These are phyloP conservation scores for Aspergillus cavernicola DNA, from an alignment of 495 filamentous ascomycete genomes.

Conservation along the genomic window DNA sequence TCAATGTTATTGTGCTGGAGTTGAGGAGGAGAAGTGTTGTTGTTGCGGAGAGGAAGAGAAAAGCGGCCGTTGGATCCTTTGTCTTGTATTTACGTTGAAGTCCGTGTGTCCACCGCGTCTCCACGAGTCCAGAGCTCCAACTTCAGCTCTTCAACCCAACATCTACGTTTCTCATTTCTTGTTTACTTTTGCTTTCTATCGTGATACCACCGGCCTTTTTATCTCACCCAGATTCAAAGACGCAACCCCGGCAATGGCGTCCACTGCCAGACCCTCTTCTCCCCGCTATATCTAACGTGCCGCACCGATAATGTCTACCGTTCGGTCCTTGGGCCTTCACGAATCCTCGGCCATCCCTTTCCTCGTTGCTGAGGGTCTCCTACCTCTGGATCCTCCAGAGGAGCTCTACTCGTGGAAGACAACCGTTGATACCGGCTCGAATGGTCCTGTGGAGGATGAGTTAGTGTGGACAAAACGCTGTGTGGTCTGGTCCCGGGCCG, in stretches of 20 bases:
- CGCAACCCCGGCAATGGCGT: slow-evolving; percentile 22
- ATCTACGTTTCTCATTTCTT: not conserved
- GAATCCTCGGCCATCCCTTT: slow-evolving; percentile 77
- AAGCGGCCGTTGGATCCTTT: slow-evolving; percentile 15
- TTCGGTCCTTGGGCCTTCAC: slow-evolving; percentile 84
- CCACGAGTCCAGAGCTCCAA: not conserved
- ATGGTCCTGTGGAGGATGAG: slow-evolving; percentile 66
- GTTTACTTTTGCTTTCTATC: not conserved
- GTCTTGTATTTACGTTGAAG: too few species aligned
- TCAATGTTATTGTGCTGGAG: too few species aligned
- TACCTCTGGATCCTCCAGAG: slow-evolving; percentile 63
- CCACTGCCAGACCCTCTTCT: slow-evolving; percentile 16
- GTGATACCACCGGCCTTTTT: too few species aligned
- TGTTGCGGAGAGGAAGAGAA: slow-evolving; percentile 19
- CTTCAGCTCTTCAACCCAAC: slow-evolving; percentile 4
- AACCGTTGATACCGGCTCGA: slow-evolving; percentile 40
- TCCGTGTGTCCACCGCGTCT: slow-evolving; percentile 25
- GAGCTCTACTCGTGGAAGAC: slow-evolving; percentile 70
- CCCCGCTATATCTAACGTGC: slow-evolving; percentile 23
- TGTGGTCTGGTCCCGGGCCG: slow-evolving; percentile 89
- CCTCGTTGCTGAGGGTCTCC: slow-evolving; percentile 74
- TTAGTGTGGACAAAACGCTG: slow-evolving; percentile 76
- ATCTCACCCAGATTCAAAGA: too few species aligned
- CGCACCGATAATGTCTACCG: slow-evolving; percentile 67
- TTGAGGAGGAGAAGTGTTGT: not conserved